Evolutionary conservation across 805 yeast species (phyloP), one percentile per base, ranked within the genome.

Genomic region (Yarrowia sp.): DNA sequence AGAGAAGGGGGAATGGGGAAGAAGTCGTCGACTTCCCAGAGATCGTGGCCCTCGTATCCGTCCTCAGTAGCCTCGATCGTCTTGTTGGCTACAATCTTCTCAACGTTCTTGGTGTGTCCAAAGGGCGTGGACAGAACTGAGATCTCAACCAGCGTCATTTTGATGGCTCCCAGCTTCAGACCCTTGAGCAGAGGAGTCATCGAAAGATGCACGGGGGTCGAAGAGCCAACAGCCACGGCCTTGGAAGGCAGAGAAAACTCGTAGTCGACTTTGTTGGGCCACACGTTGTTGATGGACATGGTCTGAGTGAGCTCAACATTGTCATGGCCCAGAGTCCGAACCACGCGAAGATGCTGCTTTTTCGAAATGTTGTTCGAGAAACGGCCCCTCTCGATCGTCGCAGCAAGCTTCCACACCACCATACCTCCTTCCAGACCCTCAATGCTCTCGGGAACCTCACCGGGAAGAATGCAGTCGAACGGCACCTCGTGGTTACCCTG

Each of bases 261-360:
- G 72, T 93, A 93, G 69, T 93, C 97, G 31, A 93, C 90, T 71
- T 94, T 94, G 47, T 84, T 78, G 2, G 98, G 97, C 98, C 98
- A 93, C 1, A 92, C 86, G 71, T 93, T 93, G 70, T 91, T 97
- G 31, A 93, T 96, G 0, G 96, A 89, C 68, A 92, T 88, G 0
- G 98, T 90, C 72, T 93, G 97, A 0, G 96, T 81, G 22, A 91
- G 77, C 68, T 94, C 98, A 3, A 88, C 81, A 0, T 96, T 82
- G 72, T 93, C 98, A 0, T 96, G 82, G 1, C 96, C 85, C 63
- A 93, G 75, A 0, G 98, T 93, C 68, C 99, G 81, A 10, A 94
- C 83, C 9, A 94, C 84, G 64, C 96, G 83, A 2, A 94, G 66
- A 68, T 86, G 90, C 73, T 85, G 88, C 67, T 83, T 85, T 16